phyloP scores from a whole-genome alignment of 2,329 filamentous ascomycete species.

The Ciborinia camelliae region DNA sequence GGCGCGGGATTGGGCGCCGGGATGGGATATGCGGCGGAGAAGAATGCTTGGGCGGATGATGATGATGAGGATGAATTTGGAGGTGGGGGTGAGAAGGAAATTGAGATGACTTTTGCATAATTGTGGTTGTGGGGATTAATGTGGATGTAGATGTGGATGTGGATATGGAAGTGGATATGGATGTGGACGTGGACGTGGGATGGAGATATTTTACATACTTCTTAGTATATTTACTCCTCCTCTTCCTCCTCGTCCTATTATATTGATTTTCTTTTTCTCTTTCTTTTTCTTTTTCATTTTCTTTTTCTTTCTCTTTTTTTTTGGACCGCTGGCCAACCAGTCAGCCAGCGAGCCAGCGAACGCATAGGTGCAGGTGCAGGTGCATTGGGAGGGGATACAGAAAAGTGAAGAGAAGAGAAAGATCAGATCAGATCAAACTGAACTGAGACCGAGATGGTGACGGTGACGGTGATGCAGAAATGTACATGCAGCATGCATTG shows the following conservation, averaged over 20 bases:
- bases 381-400: not conserved
- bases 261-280: no score
- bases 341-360: no score
- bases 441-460: no score
- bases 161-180: not conserved
- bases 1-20: conserved; percentile 9
- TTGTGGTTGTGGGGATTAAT: not conserved
- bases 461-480: no score
- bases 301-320: not conserved
- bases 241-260: no score
- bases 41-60: conserved; percentile 69
- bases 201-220: no score
- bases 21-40: conserved; percentile 24
- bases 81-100: conserved; percentile 70
- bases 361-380: no score
- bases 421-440: no score
- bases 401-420: not conserved
- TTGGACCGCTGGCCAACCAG: no score
- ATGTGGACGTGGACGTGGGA: not conserved
- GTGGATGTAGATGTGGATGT: not conserved
- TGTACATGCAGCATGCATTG: no score
- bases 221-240: no score
- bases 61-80: conserved; percentile 67
- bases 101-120: conserved; percentile 72
- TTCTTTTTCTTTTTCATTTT: no score